phyloP scores from a whole-genome alignment of 495 filamentous ascomycete species.

The Aspergillus indologenus region DNA sequence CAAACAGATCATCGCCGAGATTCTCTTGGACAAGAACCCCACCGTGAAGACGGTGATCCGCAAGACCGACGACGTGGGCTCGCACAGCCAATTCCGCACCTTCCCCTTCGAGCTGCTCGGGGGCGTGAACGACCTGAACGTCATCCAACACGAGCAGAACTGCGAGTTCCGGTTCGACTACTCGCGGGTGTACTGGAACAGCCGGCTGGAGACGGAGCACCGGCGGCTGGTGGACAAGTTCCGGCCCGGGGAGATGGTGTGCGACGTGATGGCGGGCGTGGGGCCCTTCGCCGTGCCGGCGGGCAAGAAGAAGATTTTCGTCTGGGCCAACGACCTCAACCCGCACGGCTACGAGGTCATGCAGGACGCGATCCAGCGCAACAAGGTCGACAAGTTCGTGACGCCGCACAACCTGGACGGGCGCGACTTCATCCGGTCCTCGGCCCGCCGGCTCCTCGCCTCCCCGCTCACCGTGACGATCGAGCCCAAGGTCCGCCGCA shows the following conservation, averaged over 20 bases:
- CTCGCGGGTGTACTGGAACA: constrained; percentile 96
- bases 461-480: constrained; percentile 46
- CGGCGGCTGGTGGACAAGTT: constrained; percentile 75
- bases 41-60: constrained; percentile 86
- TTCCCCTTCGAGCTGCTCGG: constrained; percentile 91
- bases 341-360: constrained; percentile 78
- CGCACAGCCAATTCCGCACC: constrained; percentile 81
- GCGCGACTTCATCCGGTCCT: constrained; percentile 68
- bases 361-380: constrained; percentile 62
- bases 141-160: constrained; percentile 60
- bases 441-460: constrained; percentile 59
- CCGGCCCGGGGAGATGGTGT: constrained; percentile 78
- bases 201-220: constrained; percentile 83
- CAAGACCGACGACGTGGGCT: constrained; percentile 85
- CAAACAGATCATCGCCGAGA: constrained; percentile 75
- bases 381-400: constrained; percentile 79
- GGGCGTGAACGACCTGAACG: constrained; percentile 74
- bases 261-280: constrained; percentile 97
- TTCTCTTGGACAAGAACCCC: constrained; percentile 84
- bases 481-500: constrained; percentile 29
- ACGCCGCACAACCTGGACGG: constrained; percentile 78
- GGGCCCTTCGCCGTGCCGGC: constrained; percentile 94
- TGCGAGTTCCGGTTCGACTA: constrained; percentile 51
- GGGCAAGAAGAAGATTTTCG: constrained; percentile 84
- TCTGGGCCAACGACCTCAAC: constrained; percentile 97